Evolutionary conservation across 768 basidiomycete species (phyloP).

Genomic region (Pholiota microspora): DNA sequence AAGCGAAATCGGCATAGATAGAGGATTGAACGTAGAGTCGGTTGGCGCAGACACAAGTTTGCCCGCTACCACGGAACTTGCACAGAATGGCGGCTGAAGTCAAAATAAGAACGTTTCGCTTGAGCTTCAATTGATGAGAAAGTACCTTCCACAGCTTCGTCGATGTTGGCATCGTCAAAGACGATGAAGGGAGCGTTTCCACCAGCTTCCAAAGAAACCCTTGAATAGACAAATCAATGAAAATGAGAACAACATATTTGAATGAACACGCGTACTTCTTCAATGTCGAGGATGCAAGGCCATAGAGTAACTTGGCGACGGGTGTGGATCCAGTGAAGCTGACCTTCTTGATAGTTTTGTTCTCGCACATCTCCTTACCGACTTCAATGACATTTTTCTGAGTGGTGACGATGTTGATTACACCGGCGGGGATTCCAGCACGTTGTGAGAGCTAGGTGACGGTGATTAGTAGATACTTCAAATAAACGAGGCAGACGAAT

Average conservation of each 20-base stretch:
- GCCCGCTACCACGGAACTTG: constrained; percentile 82
- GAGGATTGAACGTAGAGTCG: constrained; percentile 90
- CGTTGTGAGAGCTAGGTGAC: constrained; percentile 64
- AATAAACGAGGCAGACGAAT: too few relatives aligned
- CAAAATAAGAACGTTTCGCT: neutral
- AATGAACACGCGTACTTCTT: constrained; percentile 62
- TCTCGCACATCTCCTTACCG: constrained; percentile 93
- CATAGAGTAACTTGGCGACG: constrained; percentile 75
- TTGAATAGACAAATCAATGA: constrained; percentile 16
- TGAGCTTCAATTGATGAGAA: neutral
- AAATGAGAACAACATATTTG: neutral
- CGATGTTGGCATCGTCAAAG: constrained; percentile 93
- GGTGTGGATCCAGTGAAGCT: constrained; percentile 88
- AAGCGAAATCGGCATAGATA: constrained; percentile 91
- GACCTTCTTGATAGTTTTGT: constrained; percentile 80
- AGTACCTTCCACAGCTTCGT: constrained; percentile 83
- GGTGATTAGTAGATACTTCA: neutral
- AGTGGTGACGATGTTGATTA: constrained; percentile 92
- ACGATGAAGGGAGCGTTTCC: constrained; percentile 97
- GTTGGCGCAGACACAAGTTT: constrained; percentile 88
- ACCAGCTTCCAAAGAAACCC: constrained; percentile 80
- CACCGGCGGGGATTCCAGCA: constrained; percentile 94
- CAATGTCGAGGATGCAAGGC: constrained; percentile 70
- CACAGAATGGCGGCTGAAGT: constrained; percentile 60
- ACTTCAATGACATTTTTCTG: constrained; percentile 82